Evolutionary conservation across 2,329 filamentous ascomycete species (phyloP).

Genomic region (Paramyrothecium sp.): DNA sequence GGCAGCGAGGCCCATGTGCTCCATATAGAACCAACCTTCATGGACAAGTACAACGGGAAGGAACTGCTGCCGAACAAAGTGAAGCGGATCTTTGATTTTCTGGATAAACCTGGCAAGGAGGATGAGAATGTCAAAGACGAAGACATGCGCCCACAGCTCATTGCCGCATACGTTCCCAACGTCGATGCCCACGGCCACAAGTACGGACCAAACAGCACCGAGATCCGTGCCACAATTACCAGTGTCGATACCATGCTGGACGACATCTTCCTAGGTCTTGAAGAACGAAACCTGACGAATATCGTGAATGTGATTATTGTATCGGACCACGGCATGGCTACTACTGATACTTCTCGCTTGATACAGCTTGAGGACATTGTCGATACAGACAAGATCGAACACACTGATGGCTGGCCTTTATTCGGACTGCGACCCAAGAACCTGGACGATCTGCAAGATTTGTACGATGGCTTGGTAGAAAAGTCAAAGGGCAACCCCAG

Average conservation of each 20-base stretch:
- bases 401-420: slow-evolving; percentile 91
- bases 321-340: slow-evolving; percentile 97
- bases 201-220: slow-evolving; percentile 92
- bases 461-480: slow-evolving; percentile 63
- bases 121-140: slow-evolving; percentile 46
- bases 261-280: slow-evolving; percentile 70
- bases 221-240: slow-evolving; percentile 75
- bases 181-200: slow-evolving; percentile 85
- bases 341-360: slow-evolving; percentile 75
- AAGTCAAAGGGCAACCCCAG: slow-evolving; percentile 62
- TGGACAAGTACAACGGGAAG: slow-evolving; percentile 82
- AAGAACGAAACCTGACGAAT: slow-evolving; percentile 77
- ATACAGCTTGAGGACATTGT: slow-evolving; percentile 89
- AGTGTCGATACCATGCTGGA: slow-evolving; percentile 83
- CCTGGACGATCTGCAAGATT: slow-evolving; percentile 58
- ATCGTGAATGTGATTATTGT: slow-evolving; percentile 96
- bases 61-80: slow-evolving; percentile 77
- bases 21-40: slow-evolving; percentile 70
- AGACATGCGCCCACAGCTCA: slow-evolving; percentile 77
- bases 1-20: slow-evolving; percentile 87
- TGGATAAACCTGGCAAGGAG: slow-evolving; percentile 78
- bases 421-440: slow-evolving; percentile 83
- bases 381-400: slow-evolving; percentile 73
- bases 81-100: slow-evolving; percentile 72
- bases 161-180: slow-evolving; percentile 91